Base-by-base conservation (phyloP, 768 basidiomycete species). In the Auricularia cornea region DNA sequence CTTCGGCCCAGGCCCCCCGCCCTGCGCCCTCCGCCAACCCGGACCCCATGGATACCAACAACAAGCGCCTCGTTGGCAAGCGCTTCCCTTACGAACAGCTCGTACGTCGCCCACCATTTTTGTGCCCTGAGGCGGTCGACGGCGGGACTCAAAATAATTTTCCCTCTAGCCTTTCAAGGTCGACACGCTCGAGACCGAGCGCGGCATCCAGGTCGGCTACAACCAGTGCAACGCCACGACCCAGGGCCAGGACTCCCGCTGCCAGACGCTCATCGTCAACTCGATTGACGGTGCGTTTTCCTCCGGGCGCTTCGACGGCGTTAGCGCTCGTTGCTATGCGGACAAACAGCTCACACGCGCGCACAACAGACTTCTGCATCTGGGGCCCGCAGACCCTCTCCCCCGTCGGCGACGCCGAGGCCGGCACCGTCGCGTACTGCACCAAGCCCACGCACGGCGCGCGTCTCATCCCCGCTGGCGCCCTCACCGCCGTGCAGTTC, bases 391-490 rank as follows among this genome's bases (percentile, higher is more conserved):
- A 73, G n/a, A 75, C 81, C 3, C 77, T 83, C 70, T 77, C 80
- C 14, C 72, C 75, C 20, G 85, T 93, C 56, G 86, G 80, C 40
- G 80, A 88, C 64, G 81, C 81, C 3, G 92, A 94, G 70, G 85
- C 81, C 51, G 77, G 83, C 70, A 85, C 83, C 69, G 87, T 93
- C 12, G 84, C 89, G 1, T 94, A 83, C 81, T 94, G 90, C 76
- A 84, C 85, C 23, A 84, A 87, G 71, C 79, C 80, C 1, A 83
- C 83, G 4, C 83, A 81, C 62, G 91, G 91, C 2, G 85, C 28
- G 88, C 87, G 92, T 63, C 69, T 87, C 62, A 89, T 93, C 40
- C 89, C 88, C 20, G 73, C 70, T 0, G 86, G 86, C 26, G 80
- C 88, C 32, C 72, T 92, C 38, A 72, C 72, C 2, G 90, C 87